Evolutionary conservation across 108 stramenopile genomes (phyloP), one percentile per base, ranked within the genome.

Genomic region (Mayamaea pseudoterrestris): DNA sequence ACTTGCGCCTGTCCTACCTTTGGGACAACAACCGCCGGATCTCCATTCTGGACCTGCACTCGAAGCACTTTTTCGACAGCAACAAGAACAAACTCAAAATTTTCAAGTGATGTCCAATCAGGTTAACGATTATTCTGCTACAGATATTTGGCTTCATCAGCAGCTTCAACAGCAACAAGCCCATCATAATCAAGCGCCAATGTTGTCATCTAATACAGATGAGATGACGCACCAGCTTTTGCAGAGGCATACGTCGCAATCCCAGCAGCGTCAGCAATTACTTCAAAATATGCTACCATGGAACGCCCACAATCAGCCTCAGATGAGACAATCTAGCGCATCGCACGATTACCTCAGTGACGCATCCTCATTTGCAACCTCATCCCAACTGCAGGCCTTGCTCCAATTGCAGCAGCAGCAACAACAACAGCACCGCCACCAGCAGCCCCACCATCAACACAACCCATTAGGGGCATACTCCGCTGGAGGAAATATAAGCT

Each of bases 361-460:
- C n/a, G n/a, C n/a, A n/a, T n/a, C n/a, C n/a, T n/a, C n/a, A n/a
- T n/a, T n/a, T n/a, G n/a, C n/a, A n/a, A n/a, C n/a, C n/a, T n/a
- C n/a, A n/a, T n/a, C n/a, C n/a, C n/a, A n/a, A n/a, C n/a, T n/a
- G n/a, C n/a, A n/a, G n/a, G n/a, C n/a, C n/a, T n/a, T n/a, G n/a
- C n/a, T n/a, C n/a, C n/a, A n/a, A n/a, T n/a, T n/a, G n/a, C n/a
- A n/a, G n/a, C n/a, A n/a, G n/a, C n/a, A n/a, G n/a, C n/a, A n/a
- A 13, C 52, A 53, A 23, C 41, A 53, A 30, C 41, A 42, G 9
- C 41, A 53, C 5, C 52, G 42, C 11, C 52, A 42, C 7, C 52
- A 53, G 17, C 48, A 37, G 11, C 48, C 31, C 3, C 35, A 50
- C 5, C 48, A 50, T 5, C 48, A 50, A 35, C 48, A 50, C 6